Conservation (phyloP, 805 yeast genomes). For the Candida palmyrensis region DNA sequence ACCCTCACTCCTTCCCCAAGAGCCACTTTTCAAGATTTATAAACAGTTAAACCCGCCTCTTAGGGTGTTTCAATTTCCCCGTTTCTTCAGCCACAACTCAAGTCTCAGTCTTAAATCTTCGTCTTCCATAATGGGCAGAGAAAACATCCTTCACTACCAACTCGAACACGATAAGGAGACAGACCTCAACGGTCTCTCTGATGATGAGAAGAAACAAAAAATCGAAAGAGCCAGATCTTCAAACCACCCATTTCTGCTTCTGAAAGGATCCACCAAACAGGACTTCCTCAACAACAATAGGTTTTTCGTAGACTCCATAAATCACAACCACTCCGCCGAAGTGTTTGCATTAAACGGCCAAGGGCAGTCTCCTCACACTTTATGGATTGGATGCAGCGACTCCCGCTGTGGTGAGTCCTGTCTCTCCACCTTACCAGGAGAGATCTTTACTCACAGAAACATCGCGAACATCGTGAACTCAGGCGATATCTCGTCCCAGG, state of each 20-base stretch:
- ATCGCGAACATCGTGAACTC: slow-evolving; percentile 75
- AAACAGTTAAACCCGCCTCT: no score
- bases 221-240: slow-evolving; percentile 7
- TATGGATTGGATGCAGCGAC: slow-evolving; percentile 94
- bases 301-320: slow-evolving; percentile 41
- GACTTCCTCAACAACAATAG: slow-evolving; percentile 48
- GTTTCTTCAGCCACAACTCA: no score
- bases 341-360: slow-evolving; percentile 60
- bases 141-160: slow-evolving; percentile 35
- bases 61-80: no score
- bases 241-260: slow-evolving; percentile 42
- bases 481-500: slow-evolving; percentile 66
- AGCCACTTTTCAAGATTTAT: no score
- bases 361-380: slow-evolving; percentile 89
- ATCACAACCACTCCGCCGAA: slow-evolving; percentile 44
- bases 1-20: no score
- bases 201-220: slow-evolving; percentile 3
- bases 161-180: slow-evolving; percentile 36
- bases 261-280: slow-evolving; percentile 41
- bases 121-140: slow-evolving; percentile 31
- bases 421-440: slow-evolving; percentile 81
- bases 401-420: slow-evolving; percentile 82
- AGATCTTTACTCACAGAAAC: slow-evolving; percentile 81
- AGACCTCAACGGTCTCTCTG: slow-evolving; percentile 15
- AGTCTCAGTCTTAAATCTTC: no score